Base-by-base conservation (phyloP, 2,329 filamentous ascomycete genomes). In the Cercospora sp. region DNA sequence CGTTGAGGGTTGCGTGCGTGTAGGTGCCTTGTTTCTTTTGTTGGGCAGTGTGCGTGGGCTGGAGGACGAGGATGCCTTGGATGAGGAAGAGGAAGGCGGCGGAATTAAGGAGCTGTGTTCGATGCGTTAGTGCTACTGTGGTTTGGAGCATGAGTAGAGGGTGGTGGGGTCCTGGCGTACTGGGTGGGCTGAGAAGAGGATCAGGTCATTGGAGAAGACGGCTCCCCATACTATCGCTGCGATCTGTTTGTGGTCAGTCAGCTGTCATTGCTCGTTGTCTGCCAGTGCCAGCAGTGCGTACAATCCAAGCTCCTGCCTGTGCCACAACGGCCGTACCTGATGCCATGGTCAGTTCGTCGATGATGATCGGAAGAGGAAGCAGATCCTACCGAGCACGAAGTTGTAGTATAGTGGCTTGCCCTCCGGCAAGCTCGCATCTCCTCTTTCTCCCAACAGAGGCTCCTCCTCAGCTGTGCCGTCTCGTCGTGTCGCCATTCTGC, bases 181-280 rank as follows among this genome's bases (percentile, higher is more conserved):
- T 7, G 94, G 94, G 79, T 98, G 94, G 8, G 90, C 88, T 18
- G 92, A 93, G 85, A 98, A 97, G 74, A 97, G 88, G 45, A 92
- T 91, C 69, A 96, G 77, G 31, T 89, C 79, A 55, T 86, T 84
- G 51, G 88, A 86, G 77, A 97, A 87, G 71, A 97, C 87, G 65
- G 87, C 87, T 57, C 87, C 87, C 92, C 93, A 97, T 72, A 96
- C 85, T 66, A 94, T 87, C 39, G 87, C 87, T 60, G 89, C 83
- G 70, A 97, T 87, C 86, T 87, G 69, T 39, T 68, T 26, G 39
- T 58, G 30, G 20, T 61, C 33, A 57, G 36, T 60, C 67, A 42
- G 26, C 12, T 33, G 20, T 10, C n/a, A 12, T 31, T 51, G 58
- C 28, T 9, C 5, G 0, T 0, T 23, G 10, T 20, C 6, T 16